Percentiles rank a stretch among this genome's conserved stretches.
phyloP scores from a whole-genome alignment of 352 stramenopile genomes.

The Phytophthora colocasiae region DNA sequence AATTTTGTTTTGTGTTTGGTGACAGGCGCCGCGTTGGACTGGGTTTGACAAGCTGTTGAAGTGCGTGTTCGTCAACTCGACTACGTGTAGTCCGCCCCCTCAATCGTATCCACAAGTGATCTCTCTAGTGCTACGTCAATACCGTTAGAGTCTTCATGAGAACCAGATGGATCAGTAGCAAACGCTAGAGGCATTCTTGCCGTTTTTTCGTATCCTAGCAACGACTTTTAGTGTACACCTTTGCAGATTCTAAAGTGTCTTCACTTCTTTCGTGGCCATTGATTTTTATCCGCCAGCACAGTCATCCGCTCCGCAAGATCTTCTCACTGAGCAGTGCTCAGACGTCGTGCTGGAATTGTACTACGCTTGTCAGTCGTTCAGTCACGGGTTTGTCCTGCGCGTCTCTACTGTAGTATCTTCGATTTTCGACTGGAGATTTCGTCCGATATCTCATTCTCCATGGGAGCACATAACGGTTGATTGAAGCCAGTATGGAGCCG shows the following conservation, averaged over 20 bases:
- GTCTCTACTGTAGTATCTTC: slow-evolving; percentile 21
- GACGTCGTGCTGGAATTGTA: slow-evolving; percentile 7
- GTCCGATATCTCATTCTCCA: slow-evolving; percentile 29
- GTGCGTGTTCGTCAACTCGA: no score
- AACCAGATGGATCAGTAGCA: slow-evolving; percentile 1
- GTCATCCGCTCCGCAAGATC: no score
- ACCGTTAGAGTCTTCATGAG: slow-evolving; percentile 2
- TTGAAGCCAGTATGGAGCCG: no score
- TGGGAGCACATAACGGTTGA: slow-evolving; percentile 23
- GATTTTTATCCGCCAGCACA: not conserved
- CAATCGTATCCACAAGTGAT: slow-evolving; percentile 6
- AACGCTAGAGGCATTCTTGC: slow-evolving; percentile 1
- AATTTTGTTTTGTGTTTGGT: no score
- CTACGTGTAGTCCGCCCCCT: no score
- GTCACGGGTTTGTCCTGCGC: slow-evolving; percentile 1
- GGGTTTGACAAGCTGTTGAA: no score
- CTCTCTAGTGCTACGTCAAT: slow-evolving; percentile 27
- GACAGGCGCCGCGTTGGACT: no score
- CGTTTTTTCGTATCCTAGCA: not conserved
- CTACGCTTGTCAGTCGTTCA: slow-evolving; percentile 18
- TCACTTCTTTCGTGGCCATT: slow-evolving; percentile 1
- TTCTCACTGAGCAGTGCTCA: slow-evolving; percentile 3
- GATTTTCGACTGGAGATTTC: slow-evolving; percentile 30
- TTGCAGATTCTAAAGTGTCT: not conserved
- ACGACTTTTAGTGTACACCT: not conserved